A percentile compares a stretch with the other conserved stretches of the same genome.
phyloP scores from a whole-genome alignment of 305 asterid genomes.

The Fraxinus nigra region DNA sequence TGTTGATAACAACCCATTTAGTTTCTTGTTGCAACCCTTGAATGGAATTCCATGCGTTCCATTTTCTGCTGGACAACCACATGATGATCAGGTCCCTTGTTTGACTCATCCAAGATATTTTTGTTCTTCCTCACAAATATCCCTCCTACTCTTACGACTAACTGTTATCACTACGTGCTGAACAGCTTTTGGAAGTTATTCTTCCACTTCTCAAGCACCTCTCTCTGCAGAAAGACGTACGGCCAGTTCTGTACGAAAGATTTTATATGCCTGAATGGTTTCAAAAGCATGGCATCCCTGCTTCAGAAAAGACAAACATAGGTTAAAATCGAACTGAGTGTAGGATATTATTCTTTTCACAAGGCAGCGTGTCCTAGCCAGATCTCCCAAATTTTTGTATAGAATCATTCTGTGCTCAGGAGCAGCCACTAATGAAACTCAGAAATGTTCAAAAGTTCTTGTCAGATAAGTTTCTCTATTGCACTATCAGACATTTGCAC shows the following conservation, averaged over 20 bases:
- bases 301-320: constrained; percentile 41
- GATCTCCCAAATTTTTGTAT: constrained; percentile 39
- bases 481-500: constrained; percentile 28
- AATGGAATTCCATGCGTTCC: constrained; percentile 96
- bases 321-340: constrained; percentile 17
- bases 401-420: constrained; percentile 38
- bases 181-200: constrained; percentile 86
- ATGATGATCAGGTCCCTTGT: constrained; percentile 31
- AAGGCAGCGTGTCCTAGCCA: constrained; percentile 34
- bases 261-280: constrained; percentile 97
- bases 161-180: background rate
- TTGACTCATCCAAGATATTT: background rate
- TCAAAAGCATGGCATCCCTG: constrained; percentile 81
- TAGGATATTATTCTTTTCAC: constrained; percentile 38
- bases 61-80: constrained; percentile 89
- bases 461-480: constrained; percentile 15
- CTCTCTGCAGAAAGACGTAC: constrained; percentile 74
- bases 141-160: background rate
- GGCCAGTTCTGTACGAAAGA: constrained; percentile 67
- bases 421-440: constrained; percentile 31
- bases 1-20: constrained; percentile 94
- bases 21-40: constrained; percentile 88
- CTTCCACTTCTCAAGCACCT: constrained; percentile 91
- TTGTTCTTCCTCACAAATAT: background rate
- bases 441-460: constrained; percentile 15